Evolutionary conservation across 1,284 basidiomycete species (phyloP).

Genomic region (Ganoderma sinense): DNA sequence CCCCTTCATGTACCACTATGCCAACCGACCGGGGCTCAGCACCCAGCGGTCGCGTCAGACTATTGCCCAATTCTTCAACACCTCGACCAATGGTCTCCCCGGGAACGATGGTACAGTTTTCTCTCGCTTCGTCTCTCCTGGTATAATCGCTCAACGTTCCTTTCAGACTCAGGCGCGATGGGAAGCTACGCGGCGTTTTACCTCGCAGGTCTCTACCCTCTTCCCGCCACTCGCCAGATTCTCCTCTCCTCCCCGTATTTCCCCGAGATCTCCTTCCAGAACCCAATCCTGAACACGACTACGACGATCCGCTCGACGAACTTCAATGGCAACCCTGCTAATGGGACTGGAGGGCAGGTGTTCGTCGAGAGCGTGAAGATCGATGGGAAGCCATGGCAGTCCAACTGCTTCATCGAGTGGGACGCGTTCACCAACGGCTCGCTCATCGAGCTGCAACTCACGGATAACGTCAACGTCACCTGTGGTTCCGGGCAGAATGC

Average conservation of each 20-base stretch:
- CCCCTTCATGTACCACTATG: slow-evolving; percentile 74
- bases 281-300: slow-evolving; percentile 61
- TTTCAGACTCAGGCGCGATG: slow-evolving; percentile 64
- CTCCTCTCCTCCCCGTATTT: slow-evolving; percentile 71
- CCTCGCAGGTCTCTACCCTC: slow-evolving; percentile 65
- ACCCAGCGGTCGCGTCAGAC: slow-evolving; percentile 62
- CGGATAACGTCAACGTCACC: slow-evolving; percentile 55
- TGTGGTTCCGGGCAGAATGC: slow-evolving; percentile 56
- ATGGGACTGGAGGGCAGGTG: slow-evolving; percentile 59
- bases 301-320: slow-evolving; percentile 60
- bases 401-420: slow-evolving; percentile 70
- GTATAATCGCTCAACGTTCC: no score
- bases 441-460: slow-evolving; percentile 57
- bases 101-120: slow-evolving; percentile 70
- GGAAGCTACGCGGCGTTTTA: slow-evolving; percentile 71
- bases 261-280: slow-evolving; percentile 64
- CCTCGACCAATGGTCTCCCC: slow-evolving; percentile 59
- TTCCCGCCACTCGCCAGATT: slow-evolving; percentile 66
- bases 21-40: slow-evolving; percentile 61
- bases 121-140: no score
- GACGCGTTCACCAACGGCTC: slow-evolving; percentile 61
- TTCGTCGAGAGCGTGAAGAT: slow-evolving; percentile 67
- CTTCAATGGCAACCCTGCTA: slow-evolving; percentile 58
- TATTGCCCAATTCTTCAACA: slow-evolving; percentile 63
- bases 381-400: slow-evolving; percentile 61